phyloP scores from a whole-genome alignment of 768 basidiomycete species.

The Mycena capillaripes region DNA sequence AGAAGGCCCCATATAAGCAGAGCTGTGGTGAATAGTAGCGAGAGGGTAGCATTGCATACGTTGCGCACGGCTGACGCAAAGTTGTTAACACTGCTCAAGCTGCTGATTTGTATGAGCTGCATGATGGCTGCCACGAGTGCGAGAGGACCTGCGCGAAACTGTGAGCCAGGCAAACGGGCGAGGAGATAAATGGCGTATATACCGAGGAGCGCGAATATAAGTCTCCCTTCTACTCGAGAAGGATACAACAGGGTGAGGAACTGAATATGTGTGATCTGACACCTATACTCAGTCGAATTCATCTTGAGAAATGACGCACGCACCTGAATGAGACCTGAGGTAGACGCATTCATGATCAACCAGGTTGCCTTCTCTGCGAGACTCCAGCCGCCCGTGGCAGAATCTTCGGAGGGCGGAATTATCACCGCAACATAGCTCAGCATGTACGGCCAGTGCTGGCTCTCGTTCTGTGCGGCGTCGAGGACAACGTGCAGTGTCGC shows the following conservation, averaged over 20 bases:
- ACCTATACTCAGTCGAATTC: not conserved
- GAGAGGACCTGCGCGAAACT: slow-evolving; percentile 71
- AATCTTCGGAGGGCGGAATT: slow-evolving; percentile 69
- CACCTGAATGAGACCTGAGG: slow-evolving; percentile 89
- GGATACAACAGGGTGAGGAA: slow-evolving; percentile 97
- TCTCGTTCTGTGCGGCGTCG: slow-evolving; percentile 68
- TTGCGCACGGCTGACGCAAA: slow-evolving; percentile 86
- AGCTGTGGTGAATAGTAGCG: slow-evolving; percentile 91
- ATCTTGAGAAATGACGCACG: slow-evolving; percentile 32
- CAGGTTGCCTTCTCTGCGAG: slow-evolving; percentile 78
- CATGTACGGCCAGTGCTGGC: slow-evolving; percentile 94
- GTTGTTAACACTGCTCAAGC: slow-evolving; percentile 54
- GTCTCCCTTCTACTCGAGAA: slow-evolving; percentile 86
- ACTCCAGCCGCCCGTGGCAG: slow-evolving; percentile 65
- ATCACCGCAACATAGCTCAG: slow-evolving; percentile 90
- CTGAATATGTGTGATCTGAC: slow-evolving; percentile 95
- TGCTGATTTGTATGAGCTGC: slow-evolving; percentile 83
- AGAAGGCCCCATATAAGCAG: slow-evolving; percentile 95
- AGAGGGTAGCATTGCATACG: slow-evolving; percentile 96
- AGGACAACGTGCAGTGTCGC: slow-evolving; percentile 86
- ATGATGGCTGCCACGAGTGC: slow-evolving; percentile 88
- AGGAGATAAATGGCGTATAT: slow-evolving; percentile 38
- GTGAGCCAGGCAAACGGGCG: slow-evolving; percentile 6
- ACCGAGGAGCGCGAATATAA: slow-evolving; percentile 91
- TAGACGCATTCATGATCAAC: slow-evolving; percentile 90